Evolutionary conservation across 371 early-diverging fungal genomes (phyloP).

Genomic region (Mucor velutinosus): DNA sequence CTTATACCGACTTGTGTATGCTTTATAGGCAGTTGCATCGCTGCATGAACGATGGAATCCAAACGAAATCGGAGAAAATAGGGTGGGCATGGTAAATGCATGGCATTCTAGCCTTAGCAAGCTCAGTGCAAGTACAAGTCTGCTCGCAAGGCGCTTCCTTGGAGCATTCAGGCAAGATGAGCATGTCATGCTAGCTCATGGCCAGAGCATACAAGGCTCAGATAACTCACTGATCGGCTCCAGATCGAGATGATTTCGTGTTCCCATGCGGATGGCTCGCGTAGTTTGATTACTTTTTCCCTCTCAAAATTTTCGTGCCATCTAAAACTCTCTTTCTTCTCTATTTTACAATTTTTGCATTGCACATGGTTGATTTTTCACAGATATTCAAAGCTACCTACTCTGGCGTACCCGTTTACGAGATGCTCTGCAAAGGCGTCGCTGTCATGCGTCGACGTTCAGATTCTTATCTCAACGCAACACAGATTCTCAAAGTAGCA

Average conservation of each 20-base stretch:
- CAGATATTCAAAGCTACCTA: constrained; percentile 70
- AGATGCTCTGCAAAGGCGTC: constrained; percentile 78
- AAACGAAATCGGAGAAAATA: not conserved
- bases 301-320: not conserved
- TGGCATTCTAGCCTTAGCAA: not conserved
- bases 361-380: constrained; percentile 7
- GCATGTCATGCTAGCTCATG: not conserved
- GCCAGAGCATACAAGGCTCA: too few species aligned
- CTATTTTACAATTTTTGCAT: not conserved
- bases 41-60: not conserved
- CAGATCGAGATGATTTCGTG: not conserved
- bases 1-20: not conserved
- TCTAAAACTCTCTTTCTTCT: not conserved
- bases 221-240: not conserved
- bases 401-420: constrained; percentile 88
- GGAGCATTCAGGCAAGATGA: not conserved
- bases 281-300: not conserved
- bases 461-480: constrained; percentile 90
- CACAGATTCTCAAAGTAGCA: constrained; percentile 93
- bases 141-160: not conserved
- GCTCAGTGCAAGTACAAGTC: not conserved
- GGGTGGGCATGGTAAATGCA: not conserved
- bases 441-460: constrained; percentile 87
- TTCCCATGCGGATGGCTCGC: not conserved
- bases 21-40: not conserved